Base-by-base conservation (phyloP, 2,329 filamentous ascomycete genomes). In the Trichoderma pleuroti region DNA sequence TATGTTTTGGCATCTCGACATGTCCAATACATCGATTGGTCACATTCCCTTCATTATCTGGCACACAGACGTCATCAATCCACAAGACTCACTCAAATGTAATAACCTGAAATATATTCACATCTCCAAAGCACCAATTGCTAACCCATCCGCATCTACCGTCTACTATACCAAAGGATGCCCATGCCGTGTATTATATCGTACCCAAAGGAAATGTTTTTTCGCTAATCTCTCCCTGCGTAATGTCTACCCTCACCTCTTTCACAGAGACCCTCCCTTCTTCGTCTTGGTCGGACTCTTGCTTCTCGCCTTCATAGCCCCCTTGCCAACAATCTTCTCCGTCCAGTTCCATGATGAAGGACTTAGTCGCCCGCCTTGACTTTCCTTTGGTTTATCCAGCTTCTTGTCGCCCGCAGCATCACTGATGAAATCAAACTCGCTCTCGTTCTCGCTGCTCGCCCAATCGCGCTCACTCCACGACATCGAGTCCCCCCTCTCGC, bases 401-500 rank as follows among this genome's bases (percentile, higher is more conserved):
- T 66, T 72, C 68, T 65, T 65, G 49, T 63, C 67, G 6, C 68
- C 68, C 6, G 26, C 77, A 72, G 59, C 24, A 24, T 71, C 70
- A n/a, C 49, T 59, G 1, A 64, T 11, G 21, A 54, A 62, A 14
- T 75, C 80, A 62, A 70, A 72, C 66, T 82, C 84, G 76, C 80
- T 85, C 70, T 85, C 84, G 56, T 82, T 80, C 52, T 80, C 84
- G 70, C 82, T 88, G 73, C 90, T 88, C 11, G 82, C 82, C 82
- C 88, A 90, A 77, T 91, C 89, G 12, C 85, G 82, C 62, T 92
- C 90, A 77, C 88, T 91, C 91, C 90, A 92, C 5, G 84, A 85
- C 68, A 86, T 82, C 4, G 87, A 90, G 74, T 91, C 89, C 4
- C 56, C 52, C n/a, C 65, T 60, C 14, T 68, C 65, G 16, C 42